Evolutionary conservation across 495 filamentous ascomycete genomes (phyloP), one percentile per base, ranked within the genome.

Genomic region (Hapsidospora chrysogenum): DNA sequence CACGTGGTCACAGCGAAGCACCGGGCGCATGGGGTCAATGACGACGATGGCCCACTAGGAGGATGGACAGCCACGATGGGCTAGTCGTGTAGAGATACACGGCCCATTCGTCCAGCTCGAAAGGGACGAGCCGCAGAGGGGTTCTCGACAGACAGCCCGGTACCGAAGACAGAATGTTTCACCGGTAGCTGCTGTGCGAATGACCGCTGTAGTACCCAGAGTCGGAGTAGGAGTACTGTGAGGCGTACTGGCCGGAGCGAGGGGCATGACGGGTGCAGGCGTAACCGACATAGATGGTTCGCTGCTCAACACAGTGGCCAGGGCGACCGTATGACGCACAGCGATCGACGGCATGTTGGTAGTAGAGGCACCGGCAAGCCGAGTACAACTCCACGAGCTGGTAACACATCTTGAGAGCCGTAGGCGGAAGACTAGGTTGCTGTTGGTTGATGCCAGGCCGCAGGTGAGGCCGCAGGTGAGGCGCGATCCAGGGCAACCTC

Each of bases 341-440:
- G 35, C 78, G 74, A 46, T 92, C 83, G 40, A 87, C 60, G 29
- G 76, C 72, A 52, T 92, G 84, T 41, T 74, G 65, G 65, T 82
- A 80, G 66, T 89, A 89, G 48, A 82, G 60, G 55, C 83, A 92
- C 39, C 73, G 64, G 71, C 83, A 92, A 37, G 75, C 82, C 9
- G 83, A 74, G 61, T 80, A 89, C 23, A 76, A 73, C 51, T 85
- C 80, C 41, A 80, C 60, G 42, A 86, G 49, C 50, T 78, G 72
- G 51, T 76, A 78, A 54, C 80, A 86, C 80, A 86, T 86, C 39
- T 22, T 61, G 50, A 28, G 27, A 17, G 62, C 3, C 16, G 16
- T 14, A 4, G 28, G 11, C 5, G 25, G n/a, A 26, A 6, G 10
- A 17, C n/a, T 18, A 33, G 20, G 17, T 17, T 7, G 23, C n/a